Conservation (phyloP, 2,329 filamentous ascomycete genomes). For the Neoascochyta sp. region DNA sequence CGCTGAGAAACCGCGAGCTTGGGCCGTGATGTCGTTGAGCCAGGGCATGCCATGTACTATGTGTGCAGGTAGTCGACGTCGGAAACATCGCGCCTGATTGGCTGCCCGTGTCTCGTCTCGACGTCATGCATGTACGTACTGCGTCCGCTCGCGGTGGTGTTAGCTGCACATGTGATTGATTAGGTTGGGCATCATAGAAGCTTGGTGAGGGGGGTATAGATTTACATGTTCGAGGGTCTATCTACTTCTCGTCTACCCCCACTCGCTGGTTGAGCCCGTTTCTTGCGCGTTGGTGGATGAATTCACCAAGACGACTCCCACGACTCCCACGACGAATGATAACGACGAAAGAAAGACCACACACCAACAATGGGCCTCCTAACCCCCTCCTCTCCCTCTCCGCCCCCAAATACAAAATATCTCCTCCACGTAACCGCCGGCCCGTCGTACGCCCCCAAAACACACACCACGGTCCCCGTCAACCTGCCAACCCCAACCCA, state of each 20-base stretch:
- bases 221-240: too few relatives aligned
- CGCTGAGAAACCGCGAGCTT: too few relatives aligned
- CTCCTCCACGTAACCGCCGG: conserved; percentile 29
- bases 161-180: conserved; percentile 1
- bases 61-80: neutral
- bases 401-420: neutral
- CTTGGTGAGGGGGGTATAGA: too few relatives aligned
- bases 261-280: neutral
- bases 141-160: neutral
- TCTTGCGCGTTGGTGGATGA: too few relatives aligned
- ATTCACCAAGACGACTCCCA: neutral
- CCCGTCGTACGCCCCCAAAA: conserved; percentile 29
- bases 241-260: neutral
- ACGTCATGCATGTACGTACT: conserved; percentile 7
- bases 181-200: too few relatives aligned
- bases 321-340: neutral
- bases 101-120: conserved; percentile 1
- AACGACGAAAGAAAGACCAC: neutral
- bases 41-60: neutral
- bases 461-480: conserved; percentile 31
- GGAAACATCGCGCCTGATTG: conserved; percentile 2
- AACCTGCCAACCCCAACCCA: conserved; percentile 24
- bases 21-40: too few relatives aligned
- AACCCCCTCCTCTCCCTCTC: neutral
- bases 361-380: conserved; percentile 3